A percentile compares a stretch with the other conserved stretches of the same genome.
Evolutionary conservation across 73 alveolate genomes (phyloP).

Genomic region (Tetrahymena elliotti): DNA sequence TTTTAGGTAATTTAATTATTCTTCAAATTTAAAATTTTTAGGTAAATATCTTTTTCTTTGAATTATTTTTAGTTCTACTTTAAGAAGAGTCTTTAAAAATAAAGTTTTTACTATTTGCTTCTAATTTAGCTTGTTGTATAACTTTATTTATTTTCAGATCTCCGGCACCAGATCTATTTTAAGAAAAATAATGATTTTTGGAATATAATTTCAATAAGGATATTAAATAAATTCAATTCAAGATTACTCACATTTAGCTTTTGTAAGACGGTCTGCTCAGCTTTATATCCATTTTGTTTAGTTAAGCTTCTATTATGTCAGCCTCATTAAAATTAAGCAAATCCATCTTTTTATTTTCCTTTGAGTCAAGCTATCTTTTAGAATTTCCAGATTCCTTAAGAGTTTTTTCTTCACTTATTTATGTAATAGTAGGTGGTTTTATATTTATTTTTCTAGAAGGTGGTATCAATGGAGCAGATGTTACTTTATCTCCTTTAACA

Average conservation of each 20-base stretch:
- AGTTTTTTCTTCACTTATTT: background rate
- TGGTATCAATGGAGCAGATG: background rate
- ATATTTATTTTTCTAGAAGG: background rate
- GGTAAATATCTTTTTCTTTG: background rate
- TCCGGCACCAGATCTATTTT: background rate
- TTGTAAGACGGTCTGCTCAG: background rate
- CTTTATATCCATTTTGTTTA: background rate
- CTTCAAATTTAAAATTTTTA: background rate
- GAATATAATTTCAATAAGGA: background rate
- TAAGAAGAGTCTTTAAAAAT: background rate
- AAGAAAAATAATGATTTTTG: background rate
- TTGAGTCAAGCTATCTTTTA: background rate
- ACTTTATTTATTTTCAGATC: background rate
- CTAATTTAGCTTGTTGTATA: background rate
- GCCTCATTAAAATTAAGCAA: background rate
- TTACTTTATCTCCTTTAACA: background rate
- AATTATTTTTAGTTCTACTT: background rate
- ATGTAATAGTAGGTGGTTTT: background rate
- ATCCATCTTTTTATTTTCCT: background rate
- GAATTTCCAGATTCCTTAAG: background rate
- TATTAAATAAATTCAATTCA: background rate
- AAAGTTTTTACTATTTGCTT: background rate
- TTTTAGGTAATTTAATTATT: background rate
- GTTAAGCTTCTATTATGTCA: background rate
- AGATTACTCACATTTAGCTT: background rate